Conservation (phyloP, 768 basidiomycete species). For the Auricularia cornea region DNA sequence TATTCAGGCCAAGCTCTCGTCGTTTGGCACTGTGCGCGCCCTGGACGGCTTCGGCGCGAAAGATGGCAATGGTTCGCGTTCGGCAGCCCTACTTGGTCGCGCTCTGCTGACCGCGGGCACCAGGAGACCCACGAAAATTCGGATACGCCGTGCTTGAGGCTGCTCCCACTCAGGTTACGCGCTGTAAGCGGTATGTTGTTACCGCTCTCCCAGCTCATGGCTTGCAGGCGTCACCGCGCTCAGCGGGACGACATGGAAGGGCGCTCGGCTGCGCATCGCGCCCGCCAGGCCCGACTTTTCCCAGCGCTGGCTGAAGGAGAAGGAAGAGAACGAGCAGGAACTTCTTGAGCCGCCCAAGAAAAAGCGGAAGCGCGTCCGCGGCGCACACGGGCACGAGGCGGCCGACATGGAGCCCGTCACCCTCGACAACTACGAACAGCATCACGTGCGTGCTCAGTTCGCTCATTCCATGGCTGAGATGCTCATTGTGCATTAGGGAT, state of each 20-base stretch:
- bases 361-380: constrained; percentile 11
- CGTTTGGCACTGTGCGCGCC: constrained; percentile 60
- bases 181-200: constrained; percentile 41
- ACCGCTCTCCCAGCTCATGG: neutral
- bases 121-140: constrained; percentile 51
- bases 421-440: constrained; percentile 32
- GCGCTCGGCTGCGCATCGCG: constrained; percentile 72
- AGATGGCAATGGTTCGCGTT: constrained; percentile 47
- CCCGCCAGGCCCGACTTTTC: constrained; percentile 73
- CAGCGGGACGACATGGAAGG: constrained; percentile 82
- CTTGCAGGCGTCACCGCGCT: constrained; percentile 58
- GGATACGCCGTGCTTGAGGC: constrained; percentile 67
- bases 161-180: constrained; percentile 46
- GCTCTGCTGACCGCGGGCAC: neutral
- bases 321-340: constrained; percentile 21
- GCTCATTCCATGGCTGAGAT: too few relatives aligned
- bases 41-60: constrained; percentile 60
- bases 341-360: constrained; percentile 1
- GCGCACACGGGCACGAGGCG: constrained; percentile 36
- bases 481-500: too few relatives aligned
- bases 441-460: neutral
- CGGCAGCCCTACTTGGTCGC: neutral
- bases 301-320: constrained; percentile 42
- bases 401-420: constrained; percentile 60
- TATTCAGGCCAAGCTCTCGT: constrained; percentile 46